phyloP scores from a whole-genome alignment of 2,329 filamentous ascomycete genomes.

The Akanthomyces lecanii region DNA sequence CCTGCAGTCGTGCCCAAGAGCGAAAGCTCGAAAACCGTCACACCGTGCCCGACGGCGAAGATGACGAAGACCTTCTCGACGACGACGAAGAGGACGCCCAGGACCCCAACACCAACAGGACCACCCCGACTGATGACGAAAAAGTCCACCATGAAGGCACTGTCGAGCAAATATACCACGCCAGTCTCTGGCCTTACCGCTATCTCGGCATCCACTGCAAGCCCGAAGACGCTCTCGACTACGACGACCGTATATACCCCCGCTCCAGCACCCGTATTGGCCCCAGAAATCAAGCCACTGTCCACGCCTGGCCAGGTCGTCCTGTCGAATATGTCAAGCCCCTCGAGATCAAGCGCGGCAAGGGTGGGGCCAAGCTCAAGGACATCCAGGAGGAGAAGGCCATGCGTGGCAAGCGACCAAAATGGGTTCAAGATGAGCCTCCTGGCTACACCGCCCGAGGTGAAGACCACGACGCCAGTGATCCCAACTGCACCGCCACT shows the following conservation, averaged over 20 bases:
- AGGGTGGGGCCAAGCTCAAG: slow-evolving; percentile 75
- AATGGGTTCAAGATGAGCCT: slow-evolving; percentile 91
- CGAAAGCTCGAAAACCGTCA: slow-evolving; percentile 85
- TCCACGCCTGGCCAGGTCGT: slow-evolving; percentile 78
- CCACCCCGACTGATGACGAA: slow-evolving; percentile 60
- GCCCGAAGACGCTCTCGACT: slow-evolving; percentile 91
- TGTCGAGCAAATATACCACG: slow-evolving; percentile 84
- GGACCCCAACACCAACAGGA: slow-evolving; percentile 53
- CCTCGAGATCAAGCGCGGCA: slow-evolving; percentile 72
- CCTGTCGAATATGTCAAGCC: slow-evolving; percentile 90
- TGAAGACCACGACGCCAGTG: slow-evolving; percentile 67
- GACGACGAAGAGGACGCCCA: slow-evolving; percentile 69
- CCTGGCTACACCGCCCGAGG: slow-evolving; percentile 80
- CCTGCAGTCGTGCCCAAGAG: slow-evolving; percentile 94
- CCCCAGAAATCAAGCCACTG: slow-evolving; percentile 83
- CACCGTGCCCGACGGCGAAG: slow-evolving; percentile 66
- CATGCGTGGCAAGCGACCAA: slow-evolving; percentile 75
- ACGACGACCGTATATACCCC: slow-evolving; percentile 96
- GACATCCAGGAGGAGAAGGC: slow-evolving; percentile 81
- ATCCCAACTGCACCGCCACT: slow-evolving; percentile 70
- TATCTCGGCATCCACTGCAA: slow-evolving; percentile 95
- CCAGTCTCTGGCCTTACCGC: slow-evolving; percentile 92
- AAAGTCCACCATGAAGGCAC: slow-evolving; percentile 57
- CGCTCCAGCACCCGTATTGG: slow-evolving; percentile 90
- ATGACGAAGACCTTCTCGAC: slow-evolving; percentile 58